A percentile compares a stretch with the other conserved stretches of the same genome.
These are phyloP conservation scores for Colletotrichum ledebouriae DNA, from an alignment of 2,329 filamentous ascomycete genomes.

Conservation along the genomic window DNA sequence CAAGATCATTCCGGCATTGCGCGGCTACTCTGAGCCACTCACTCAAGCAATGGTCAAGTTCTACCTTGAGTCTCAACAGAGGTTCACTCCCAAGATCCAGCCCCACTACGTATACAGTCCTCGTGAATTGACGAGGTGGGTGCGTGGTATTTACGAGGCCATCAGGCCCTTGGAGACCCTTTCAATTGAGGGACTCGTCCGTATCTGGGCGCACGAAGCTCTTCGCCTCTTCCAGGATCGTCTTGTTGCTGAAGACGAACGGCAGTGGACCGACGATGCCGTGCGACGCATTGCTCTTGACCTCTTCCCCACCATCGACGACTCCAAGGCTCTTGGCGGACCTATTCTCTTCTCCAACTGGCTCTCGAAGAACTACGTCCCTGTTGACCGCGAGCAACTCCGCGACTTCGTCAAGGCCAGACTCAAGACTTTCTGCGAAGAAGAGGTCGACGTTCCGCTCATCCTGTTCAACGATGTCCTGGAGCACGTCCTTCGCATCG, in stretches of 20 bases:
- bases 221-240: slow-evolving; percentile 97
- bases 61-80: slow-evolving; percentile 92
- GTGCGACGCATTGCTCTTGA: slow-evolving; percentile 89
- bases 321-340: slow-evolving; percentile 87
- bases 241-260: slow-evolving; percentile 93
- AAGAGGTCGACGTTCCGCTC: slow-evolving; percentile 97
- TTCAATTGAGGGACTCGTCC: slow-evolving; percentile 89
- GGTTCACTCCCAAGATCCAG: slow-evolving; percentile 96
- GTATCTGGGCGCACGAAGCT: slow-evolving; percentile 98
- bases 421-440: slow-evolving; percentile 98
- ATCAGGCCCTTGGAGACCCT: slow-evolving; percentile 92
- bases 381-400: slow-evolving; percentile 93
- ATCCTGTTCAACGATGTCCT: slow-evolving; percentile 99
- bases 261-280: slow-evolving; percentile 92
- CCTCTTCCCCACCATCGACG: slow-evolving; percentile 95
- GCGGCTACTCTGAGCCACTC: slow-evolving; percentile 92
- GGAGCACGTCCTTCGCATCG: slow-evolving; percentile 97
- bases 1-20: slow-evolving; percentile 95
- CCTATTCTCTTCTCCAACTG: slow-evolving; percentile 99
- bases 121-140: slow-evolving; percentile 97
- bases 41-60: slow-evolving; percentile 98
- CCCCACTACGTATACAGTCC: slow-evolving; percentile 99
- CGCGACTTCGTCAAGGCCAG: slow-evolving; percentile 98
- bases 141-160: slow-evolving; percentile 96
- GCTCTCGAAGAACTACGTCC: slow-evolving; percentile 98